A percentile compares a stretch with the other conserved stretches of the same genome.
These are phyloP conservation scores for Porphyrellus cyaneotinctus DNA, from an alignment of 768 basidiomycete species.

Conservation along the genomic window DNA sequence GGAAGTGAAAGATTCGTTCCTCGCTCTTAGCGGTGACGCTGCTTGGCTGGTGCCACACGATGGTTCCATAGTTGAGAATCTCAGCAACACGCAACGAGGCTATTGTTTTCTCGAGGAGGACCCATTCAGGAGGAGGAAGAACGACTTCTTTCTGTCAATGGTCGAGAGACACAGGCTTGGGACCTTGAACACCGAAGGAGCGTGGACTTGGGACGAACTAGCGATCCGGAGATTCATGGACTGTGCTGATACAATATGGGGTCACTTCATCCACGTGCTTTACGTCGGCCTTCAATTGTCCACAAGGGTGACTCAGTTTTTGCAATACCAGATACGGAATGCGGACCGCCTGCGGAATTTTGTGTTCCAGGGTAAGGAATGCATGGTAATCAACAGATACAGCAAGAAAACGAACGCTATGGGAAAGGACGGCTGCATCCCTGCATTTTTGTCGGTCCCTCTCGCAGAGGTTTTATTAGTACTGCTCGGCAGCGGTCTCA, in stretches of 20 bases:
- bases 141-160: not conserved
- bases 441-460: not conserved
- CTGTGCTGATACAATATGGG: not conserved
- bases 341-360: not conserved
- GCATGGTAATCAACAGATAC: not conserved
- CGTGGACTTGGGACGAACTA: not conserved
- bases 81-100: not conserved
- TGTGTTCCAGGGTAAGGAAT: not conserved
- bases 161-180: not conserved
- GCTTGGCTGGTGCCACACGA: not conserved
- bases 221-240: not conserved
- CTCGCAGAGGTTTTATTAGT: not conserved
- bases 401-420: conserved; percentile 3
- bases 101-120: not conserved
- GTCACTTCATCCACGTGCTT: not conserved
- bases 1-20: not conserved
- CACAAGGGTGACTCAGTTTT: not conserved
- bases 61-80: not conserved
- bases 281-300: not conserved
- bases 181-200: not conserved
- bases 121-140: not conserved
- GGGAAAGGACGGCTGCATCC: not conserved
- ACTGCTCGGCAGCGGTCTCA: not conserved
- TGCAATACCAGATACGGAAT: conserved; percentile 3
- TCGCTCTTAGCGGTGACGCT: not conserved